Percentiles rank a stretch among this genome's conserved stretches.
phyloP scores from a whole-genome alignment of 2,329 filamentous ascomycete genomes.

The Xenoacremonium recifei region DNA sequence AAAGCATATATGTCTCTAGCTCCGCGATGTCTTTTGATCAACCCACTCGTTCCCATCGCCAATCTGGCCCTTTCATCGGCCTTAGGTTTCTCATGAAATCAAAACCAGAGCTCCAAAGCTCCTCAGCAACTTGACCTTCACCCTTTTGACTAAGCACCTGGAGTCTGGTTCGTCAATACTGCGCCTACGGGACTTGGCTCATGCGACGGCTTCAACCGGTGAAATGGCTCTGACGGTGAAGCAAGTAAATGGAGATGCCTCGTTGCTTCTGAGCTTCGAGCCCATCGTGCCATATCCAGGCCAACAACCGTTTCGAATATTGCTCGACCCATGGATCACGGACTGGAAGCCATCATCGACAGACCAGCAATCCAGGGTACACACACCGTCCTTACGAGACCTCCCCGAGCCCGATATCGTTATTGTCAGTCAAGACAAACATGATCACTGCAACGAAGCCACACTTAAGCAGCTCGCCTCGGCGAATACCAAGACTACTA shows the following conservation, averaged over 20 bases:
- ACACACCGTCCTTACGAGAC: slow-evolving; percentile 50
- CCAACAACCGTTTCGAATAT: slow-evolving; percentile 57
- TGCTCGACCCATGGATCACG: slow-evolving; percentile 71
- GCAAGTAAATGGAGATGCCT: slow-evolving; percentile 63
- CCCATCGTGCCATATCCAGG: slow-evolving; percentile 38
- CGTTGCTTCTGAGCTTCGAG: slow-evolving; percentile 63
- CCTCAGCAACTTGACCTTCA: background rate
- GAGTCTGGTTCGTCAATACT: background rate
- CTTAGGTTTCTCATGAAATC: too few species aligned
- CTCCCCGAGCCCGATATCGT: slow-evolving; percentile 44
- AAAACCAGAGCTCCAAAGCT: background rate
- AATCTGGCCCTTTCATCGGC: too few species aligned
- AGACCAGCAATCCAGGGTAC: slow-evolving; percentile 52
- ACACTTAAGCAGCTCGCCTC: slow-evolving; percentile 64
- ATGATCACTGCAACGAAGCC: slow-evolving; percentile 69
- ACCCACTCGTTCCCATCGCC: too few species aligned
- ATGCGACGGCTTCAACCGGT: background rate
- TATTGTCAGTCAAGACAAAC: slow-evolving; percentile 46
- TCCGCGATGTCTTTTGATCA: too few species aligned
- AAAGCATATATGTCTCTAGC: too few species aligned
- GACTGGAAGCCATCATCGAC: slow-evolving; percentile 61
- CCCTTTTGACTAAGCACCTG: background rate
- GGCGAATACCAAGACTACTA: slow-evolving; percentile 53
- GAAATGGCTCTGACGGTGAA: slow-evolving; percentile 62
- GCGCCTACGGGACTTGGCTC: background rate